These are phyloP conservation scores for Paraphoma chrysanthemicola DNA, from an alignment of 2,329 filamentous ascomycete genomes.

Conservation along the genomic window DNA sequence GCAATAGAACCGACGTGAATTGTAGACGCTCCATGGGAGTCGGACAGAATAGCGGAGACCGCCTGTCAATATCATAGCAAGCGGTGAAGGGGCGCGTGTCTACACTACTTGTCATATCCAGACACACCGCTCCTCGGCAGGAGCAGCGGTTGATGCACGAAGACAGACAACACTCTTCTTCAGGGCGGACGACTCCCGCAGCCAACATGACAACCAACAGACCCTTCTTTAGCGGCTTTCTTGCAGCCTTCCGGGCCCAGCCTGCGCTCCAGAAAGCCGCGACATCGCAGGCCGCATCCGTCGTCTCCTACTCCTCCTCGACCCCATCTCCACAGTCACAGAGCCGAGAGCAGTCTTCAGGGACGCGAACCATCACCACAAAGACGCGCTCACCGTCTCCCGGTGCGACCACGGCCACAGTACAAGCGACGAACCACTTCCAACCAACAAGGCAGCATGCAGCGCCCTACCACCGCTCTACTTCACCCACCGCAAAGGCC, in stretches of 20 bases:
- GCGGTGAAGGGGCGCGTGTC: not conserved
- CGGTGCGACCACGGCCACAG: conserved; percentile 47
- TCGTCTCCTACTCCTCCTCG: conserved; percentile 46
- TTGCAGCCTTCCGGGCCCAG: conserved; percentile 71
- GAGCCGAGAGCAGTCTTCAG: conserved; percentile 47
- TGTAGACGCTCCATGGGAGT: not conserved
- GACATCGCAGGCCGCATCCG: conserved; percentile 47
- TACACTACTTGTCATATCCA: not conserved
- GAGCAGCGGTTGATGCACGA: conserved; percentile 34
- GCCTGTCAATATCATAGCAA: not conserved
- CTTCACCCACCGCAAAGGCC: conserved; percentile 44
- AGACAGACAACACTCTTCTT: conserved; percentile 27
- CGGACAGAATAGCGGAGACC: not conserved
- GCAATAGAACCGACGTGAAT: not conserved
- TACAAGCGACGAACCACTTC: conserved; percentile 48
- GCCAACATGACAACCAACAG: conserved; percentile 68
- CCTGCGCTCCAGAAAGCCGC: conserved; percentile 66
- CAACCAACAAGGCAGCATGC: conserved; percentile 52
- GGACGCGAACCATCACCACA: conserved; percentile 49
- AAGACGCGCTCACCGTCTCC: conserved; percentile 41
- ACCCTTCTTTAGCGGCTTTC: conserved; percentile 71
- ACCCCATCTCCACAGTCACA: conserved; percentile 46
- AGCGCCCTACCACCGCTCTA: conserved; percentile 46
- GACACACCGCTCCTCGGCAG: conserved; percentile 1
- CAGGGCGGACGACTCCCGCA: conserved; percentile 21